Evolutionary conservation across 2,329 filamentous ascomycete species (phyloP), one percentile per base, ranked within the genome.

Genomic region (Colletotrichum sojae): DNA sequence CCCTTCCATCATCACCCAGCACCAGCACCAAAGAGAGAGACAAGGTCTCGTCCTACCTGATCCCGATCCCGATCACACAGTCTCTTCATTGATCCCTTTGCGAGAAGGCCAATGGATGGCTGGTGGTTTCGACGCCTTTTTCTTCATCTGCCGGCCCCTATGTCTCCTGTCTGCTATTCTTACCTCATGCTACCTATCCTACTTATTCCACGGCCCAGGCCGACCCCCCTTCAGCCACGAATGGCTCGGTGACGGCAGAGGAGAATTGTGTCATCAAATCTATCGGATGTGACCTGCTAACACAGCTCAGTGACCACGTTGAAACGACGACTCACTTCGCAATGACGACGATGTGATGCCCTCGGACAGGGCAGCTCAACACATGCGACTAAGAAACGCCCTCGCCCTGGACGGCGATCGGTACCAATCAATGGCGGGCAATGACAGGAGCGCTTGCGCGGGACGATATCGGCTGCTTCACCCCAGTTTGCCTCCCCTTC

Each of bases 21-120:
- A 51, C 31, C 45, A 58, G 51, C 45, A 51, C 31, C 45, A 58
- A 45, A 67, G 43, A 52, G 16, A 3, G 31, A 36, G 31, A 36
- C 31, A 36, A 36, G 53, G 67, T 69, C 67, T 69, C 62, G 49
- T 62, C 67, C 56, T 67, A 69, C 48, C 55, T 55, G 62, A 69
- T 69, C 67, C 51, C 39, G 16, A 62, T 54, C 59, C n/a, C 67
- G 25, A 67, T n/a, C 46, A 18, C 46, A 46, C 45, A 46, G 12
- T 36, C 45, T 46, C 13, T 16, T 46, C 45, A 46, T 16, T 46
- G 16, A 46, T 46, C 46, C 46, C 46, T 49, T 13, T 49, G n/a
- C 46, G 16, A 8, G 8, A 25, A 9, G 5, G 46, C 20, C 46
- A 8, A 49, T 22, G 46, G 46, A n/a, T 49, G 8, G 46, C 46